Evolutionary conservation across 352 stramenopile genomes (phyloP).

Genomic region (Phytopythium mirpurense): DNA sequence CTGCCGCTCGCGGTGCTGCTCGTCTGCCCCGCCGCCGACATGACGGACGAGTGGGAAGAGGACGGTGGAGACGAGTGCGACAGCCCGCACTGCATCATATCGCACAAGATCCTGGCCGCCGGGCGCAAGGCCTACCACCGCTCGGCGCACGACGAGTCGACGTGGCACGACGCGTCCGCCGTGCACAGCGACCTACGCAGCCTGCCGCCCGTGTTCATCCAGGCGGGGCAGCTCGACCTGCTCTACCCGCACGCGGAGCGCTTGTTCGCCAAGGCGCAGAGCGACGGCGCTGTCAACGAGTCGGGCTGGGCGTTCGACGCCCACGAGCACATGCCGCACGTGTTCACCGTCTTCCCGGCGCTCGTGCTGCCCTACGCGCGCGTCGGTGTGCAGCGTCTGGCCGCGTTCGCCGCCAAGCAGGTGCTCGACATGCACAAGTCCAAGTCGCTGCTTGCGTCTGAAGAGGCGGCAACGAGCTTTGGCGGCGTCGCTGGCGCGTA

Average conservation of each 20-base stretch:
- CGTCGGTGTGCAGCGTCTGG: constrained; percentile 12
- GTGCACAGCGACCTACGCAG: constrained; percentile 21
- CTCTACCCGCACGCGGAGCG: constrained; percentile 10
- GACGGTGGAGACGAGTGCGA: constrained; percentile 1
- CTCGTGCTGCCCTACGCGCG: constrained; percentile 12
- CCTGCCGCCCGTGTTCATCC: constrained; percentile 16
- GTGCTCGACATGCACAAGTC: background rate
- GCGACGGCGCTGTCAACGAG: constrained; percentile 14
- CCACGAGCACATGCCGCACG: constrained; percentile 20
- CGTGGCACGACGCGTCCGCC: constrained; percentile 21
- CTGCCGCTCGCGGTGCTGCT: constrained; percentile 28
- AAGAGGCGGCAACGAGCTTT: background rate
- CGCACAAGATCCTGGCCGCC: constrained; percentile 9
- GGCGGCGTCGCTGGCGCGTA: background rate
- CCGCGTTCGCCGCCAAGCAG: constrained; percentile 14
- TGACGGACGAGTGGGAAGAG: constrained; percentile 13
- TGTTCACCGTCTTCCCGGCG: constrained; percentile 15
- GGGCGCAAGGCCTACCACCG: constrained; percentile 12
- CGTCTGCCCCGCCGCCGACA: constrained; percentile 21
- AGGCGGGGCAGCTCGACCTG: constrained; percentile 11
- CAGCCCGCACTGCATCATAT: constrained; percentile 14
- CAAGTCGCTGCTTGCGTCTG: background rate
- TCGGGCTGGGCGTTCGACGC: constrained; percentile 16
- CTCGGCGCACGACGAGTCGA: constrained; percentile 10
- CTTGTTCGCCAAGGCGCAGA: constrained; percentile 12